phyloP scores from a whole-genome alignment of 208 protist species.

The Lotmaria passim region DNA sequence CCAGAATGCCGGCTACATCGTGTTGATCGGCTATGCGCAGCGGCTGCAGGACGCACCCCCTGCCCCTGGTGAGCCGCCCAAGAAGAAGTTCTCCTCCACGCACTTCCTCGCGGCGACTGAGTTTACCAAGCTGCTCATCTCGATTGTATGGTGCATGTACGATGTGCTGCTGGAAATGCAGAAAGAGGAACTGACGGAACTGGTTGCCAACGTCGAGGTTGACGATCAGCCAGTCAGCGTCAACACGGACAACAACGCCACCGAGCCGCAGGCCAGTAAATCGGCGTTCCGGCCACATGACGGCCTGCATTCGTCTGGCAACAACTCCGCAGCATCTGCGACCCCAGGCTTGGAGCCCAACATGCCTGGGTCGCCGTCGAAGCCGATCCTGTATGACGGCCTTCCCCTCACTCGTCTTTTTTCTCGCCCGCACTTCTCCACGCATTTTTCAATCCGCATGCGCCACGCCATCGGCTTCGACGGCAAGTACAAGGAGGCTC shows the following conservation, averaged over 20 bases:
- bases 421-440: background rate
- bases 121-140: constrained; percentile 7
- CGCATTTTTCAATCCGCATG: constrained; percentile 7
- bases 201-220: background rate
- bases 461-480: constrained; percentile 28
- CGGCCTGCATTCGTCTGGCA: no score
- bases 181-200: background rate
- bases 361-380: background rate
- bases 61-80: background rate
- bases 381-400: background rate
- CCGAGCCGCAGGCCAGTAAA: no score
- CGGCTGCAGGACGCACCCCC: background rate
- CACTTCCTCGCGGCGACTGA: constrained; percentile 25
- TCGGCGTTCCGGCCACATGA: no score
- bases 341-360: no score
- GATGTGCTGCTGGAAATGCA: constrained; percentile 21
- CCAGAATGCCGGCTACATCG: constrained; percentile 27
- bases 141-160: constrained; percentile 13
- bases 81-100: background rate
- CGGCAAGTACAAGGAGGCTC: constrained; percentile 32
- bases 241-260: no score
- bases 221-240: no score
- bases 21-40: constrained; percentile 24
- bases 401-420: background rate
- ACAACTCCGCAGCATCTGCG: no score